A percentile compares a stretch with the other conserved stretches of the same genome.
Conservation (phyloP, 345 rosid genomes). For the Schrenkiella parvula region DNA sequence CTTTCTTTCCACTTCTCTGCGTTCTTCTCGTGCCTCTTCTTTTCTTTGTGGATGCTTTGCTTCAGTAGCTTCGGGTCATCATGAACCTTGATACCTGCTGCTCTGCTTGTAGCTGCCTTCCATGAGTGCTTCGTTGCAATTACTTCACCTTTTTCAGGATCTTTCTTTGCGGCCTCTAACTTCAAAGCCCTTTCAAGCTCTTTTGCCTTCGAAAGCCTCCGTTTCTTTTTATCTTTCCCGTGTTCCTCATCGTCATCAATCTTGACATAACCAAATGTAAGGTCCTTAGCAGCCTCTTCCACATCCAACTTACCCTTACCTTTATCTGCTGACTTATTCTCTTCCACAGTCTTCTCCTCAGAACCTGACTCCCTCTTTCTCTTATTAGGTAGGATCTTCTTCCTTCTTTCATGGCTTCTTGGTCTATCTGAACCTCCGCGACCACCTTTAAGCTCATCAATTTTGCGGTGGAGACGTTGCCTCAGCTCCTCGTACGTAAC, state of each 20-base stretch:
- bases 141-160: constrained; percentile 68
- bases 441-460: constrained; percentile 63
- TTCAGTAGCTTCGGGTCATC: constrained; percentile 79
- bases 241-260: constrained; percentile 54
- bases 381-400: constrained; percentile 41
- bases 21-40: constrained; percentile 69
- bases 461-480: constrained; percentile 58
- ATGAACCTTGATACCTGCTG: constrained; percentile 77
- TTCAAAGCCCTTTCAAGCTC: constrained; percentile 70
- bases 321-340: constrained; percentile 34
- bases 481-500: constrained; percentile 77
- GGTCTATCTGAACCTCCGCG: constrained; percentile 39
- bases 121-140: constrained; percentile 62
- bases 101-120: constrained; percentile 73
- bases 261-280: constrained; percentile 66
- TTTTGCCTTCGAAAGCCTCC: constrained; percentile 52
- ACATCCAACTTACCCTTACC: constrained; percentile 47
- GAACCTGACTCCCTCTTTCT: constrained; percentile 54
- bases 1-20: constrained; percentile 87
- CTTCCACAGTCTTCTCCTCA: constrained; percentile 34
- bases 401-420: constrained; percentile 22
- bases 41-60: constrained; percentile 67
- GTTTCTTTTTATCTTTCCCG: constrained; percentile 54
- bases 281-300: constrained; percentile 72
- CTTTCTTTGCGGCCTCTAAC: constrained; percentile 64